phyloP scores from a whole-genome alignment of 331 rosid genomes.

The Prunus yedoensis region DNA sequence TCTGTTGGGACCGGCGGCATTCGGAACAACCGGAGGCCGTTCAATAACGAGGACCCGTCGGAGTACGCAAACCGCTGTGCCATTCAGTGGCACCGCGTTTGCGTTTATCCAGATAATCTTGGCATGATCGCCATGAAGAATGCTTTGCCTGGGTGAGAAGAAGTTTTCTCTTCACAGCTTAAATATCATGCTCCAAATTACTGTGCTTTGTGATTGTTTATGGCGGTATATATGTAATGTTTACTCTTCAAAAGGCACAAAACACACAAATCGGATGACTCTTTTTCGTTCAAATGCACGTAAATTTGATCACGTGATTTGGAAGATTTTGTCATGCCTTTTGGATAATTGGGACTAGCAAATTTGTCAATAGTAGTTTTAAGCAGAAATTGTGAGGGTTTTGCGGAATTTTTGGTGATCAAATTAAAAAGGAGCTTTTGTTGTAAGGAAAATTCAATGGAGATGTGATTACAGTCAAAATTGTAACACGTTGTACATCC shows the following conservation, averaged over 20 bases:
- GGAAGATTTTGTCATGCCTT: neutral
- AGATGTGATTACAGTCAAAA: no score
- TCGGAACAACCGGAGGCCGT: conserved; percentile 84
- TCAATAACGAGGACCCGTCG: conserved; percentile 59
- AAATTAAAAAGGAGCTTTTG: neutral
- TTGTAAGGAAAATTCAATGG: neutral
- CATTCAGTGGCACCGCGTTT: conserved; percentile 91
- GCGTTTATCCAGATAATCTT: conserved; percentile 59
- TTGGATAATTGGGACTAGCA: neutral
- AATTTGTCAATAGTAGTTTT: neutral
- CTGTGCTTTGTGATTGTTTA: neutral
- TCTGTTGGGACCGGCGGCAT: conserved; percentile 91
- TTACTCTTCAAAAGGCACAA: no score
- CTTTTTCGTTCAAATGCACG: neutral
- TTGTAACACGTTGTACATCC: no score
- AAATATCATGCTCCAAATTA: neutral
- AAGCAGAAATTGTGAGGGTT: neutral
- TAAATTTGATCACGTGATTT: neutral
- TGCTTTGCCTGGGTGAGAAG: conserved; percentile 58
- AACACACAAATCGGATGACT: neutral
- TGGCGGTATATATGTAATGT: neutral
- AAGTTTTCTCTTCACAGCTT: neutral
- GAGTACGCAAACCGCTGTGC: conserved; percentile 73
- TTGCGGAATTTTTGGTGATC: neutral
- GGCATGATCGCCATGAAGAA: conserved; percentile 49